Evolutionary conservation across 2,329 filamentous ascomycete species (phyloP), one percentile per base, ranked within the genome.

Genomic region (Venturia aucupariae): DNA sequence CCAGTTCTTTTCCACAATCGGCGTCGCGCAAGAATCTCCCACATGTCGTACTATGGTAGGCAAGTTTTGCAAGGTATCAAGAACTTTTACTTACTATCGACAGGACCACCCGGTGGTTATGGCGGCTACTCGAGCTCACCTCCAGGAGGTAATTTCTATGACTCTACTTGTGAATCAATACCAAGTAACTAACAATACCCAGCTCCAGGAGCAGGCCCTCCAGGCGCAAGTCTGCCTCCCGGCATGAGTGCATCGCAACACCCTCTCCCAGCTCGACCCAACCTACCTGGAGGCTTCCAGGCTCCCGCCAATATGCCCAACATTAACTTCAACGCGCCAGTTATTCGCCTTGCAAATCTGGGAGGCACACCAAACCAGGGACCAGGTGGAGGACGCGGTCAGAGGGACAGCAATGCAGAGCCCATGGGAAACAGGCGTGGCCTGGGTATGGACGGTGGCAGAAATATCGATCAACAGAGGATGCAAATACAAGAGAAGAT

Each of bases 261-360:
- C 74, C 83, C 87, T 71, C 89, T 90, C 80, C 84, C 89, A 79
- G 90, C 87, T 79, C 87, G 90, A 80, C 90, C 90, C 74, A 87
- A 86, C 72, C 86, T 96, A 68, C 91, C 90, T 67, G 80, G 87
- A 66, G 90, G 86, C 76, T 97, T 96, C 77, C 90, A 95, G 79
- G 86, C 91, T 60, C 92, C 93, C 11, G 81, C 90, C 61, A 96
- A 94, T 73, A 90, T 97, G 83, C 92, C 93, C 62, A 95, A 96
- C 75, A 96, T 99, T 81, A 97, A 99, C 80, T 96, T 97, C 80
- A 96, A 90, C 72, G 94, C 94, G 42, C 92, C 93, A 65, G 92
- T 97, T 66, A 97, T 99, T 72, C 90, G 94, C 64, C 84, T 99
- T 57, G 94, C 93, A 51, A 93, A 92, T 1, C 84, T 87, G 4